Conservation (phyloP, 495 filamentous ascomycete genomes). For the Corynascus novoguineensis region DNA sequence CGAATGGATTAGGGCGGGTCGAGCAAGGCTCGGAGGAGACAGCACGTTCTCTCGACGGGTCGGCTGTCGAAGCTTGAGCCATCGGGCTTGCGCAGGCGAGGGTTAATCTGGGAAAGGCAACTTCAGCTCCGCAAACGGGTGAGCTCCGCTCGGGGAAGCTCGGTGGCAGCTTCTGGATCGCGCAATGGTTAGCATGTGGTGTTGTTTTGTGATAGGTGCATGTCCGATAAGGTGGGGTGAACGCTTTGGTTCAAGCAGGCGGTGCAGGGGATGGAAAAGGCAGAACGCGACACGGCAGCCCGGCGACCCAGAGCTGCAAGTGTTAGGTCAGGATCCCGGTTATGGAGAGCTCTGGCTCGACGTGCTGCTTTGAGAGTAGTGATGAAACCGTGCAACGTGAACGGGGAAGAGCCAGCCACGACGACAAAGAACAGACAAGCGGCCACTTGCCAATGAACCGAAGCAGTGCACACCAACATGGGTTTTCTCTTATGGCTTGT, state of each 20-base stretch:
- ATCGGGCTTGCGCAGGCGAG: slow-evolving; percentile 43
- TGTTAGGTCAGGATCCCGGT: not conserved
- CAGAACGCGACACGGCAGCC: not conserved
- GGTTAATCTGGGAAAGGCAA: slow-evolving; percentile 20
- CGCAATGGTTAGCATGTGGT: slow-evolving; percentile 33
- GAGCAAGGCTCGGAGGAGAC: slow-evolving; percentile 56
- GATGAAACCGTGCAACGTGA: not conserved
- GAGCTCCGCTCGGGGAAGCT: slow-evolving; percentile 34
- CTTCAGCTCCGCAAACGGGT: slow-evolving; percentile 25
- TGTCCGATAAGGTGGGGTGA: slow-evolving; percentile 13
- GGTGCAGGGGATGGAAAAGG: not conserved
- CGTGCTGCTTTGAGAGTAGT: not conserved
- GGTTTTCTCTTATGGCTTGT: not conserved
- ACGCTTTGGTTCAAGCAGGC: not conserved
- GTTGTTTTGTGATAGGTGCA: slow-evolving; percentile 16
- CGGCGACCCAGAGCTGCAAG: not conserved
- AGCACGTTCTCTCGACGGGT: slow-evolving; percentile 52
- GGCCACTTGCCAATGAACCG: not conserved
- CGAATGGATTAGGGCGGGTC: slow-evolving; percentile 52
- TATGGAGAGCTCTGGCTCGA: not conserved
- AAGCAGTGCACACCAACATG: not conserved
- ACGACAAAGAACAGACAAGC: not conserved
- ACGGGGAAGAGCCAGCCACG: not conserved
- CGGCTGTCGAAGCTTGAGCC: slow-evolving; percentile 46
- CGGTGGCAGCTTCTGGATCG: slow-evolving; percentile 31